These are phyloP conservation scores for Pichia sporocuriosa DNA, from an alignment of 805 yeast genomes.

Conservation along the genomic window DNA sequence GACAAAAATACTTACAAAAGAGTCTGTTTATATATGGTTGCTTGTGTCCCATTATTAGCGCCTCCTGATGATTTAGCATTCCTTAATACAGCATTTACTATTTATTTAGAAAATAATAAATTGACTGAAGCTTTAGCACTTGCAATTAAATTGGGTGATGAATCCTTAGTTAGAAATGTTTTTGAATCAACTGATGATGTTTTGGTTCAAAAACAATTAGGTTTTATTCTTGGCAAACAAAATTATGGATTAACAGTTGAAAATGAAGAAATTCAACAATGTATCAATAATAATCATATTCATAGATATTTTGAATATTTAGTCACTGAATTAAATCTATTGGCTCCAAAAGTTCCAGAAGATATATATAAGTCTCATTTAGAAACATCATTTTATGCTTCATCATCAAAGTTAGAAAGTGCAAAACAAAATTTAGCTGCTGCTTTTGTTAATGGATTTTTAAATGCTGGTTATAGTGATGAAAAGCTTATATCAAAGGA, in stretches of 20 bases:
- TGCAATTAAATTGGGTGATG: slow-evolving; percentile 86
- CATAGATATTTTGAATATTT: slow-evolving; percentile 76
- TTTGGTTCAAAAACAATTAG: slow-evolving; percentile 80
- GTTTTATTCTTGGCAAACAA: slow-evolving; percentile 81
- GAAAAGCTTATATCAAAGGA: slow-evolving; percentile 76
- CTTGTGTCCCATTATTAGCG: slow-evolving; percentile 93
- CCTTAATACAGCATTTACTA: slow-evolving; percentile 79
- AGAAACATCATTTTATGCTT: slow-evolving; percentile 55
- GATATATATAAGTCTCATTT: slow-evolving; percentile 89
- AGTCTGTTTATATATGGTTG: slow-evolving; percentile 89
- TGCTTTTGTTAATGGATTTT: slow-evolving; percentile 86
- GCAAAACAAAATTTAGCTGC: slow-evolving; percentile 94
- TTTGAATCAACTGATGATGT: slow-evolving; percentile 74
- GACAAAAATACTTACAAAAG: slow-evolving; percentile 80
- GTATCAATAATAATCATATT: slow-evolving; percentile 71
- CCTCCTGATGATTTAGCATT: slow-evolving; percentile 89
- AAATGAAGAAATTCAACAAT: slow-evolving; percentile 70
- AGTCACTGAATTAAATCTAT: slow-evolving; percentile 78
- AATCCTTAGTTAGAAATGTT: slow-evolving; percentile 65
- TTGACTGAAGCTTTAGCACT: slow-evolving; percentile 84
- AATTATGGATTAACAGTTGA: slow-evolving; percentile 72
- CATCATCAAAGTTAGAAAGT: slow-evolving; percentile 63
- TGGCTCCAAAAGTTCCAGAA: slow-evolving; percentile 89
- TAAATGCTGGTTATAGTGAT: slow-evolving; percentile 84
- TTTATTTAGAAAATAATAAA: slow-evolving; percentile 71